phyloP scores from a whole-genome alignment of 106 monocot genomes.

The Iris macrosiphon region DNA sequence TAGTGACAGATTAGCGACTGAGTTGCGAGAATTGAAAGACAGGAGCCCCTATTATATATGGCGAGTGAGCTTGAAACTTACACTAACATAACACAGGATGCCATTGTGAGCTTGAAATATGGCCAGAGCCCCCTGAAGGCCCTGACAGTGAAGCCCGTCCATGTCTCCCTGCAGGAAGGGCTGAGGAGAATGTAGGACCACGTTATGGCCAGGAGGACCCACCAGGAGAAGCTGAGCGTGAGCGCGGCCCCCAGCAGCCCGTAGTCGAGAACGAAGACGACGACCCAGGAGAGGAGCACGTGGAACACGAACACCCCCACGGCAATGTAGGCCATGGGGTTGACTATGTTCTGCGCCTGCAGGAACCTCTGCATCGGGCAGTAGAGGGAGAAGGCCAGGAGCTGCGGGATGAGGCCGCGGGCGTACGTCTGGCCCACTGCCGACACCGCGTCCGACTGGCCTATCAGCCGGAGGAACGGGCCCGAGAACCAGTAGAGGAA shows the following conservation, averaged over 20 bases:
- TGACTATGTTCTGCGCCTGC: constrained; percentile 80
- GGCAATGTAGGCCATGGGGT: constrained; percentile 49
- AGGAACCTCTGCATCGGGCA: constrained; percentile 73
- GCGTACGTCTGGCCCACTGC: constrained; percentile 30
- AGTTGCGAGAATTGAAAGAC: too few relatives aligned
- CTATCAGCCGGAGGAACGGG: constrained; percentile 38
- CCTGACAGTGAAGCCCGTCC: constrained; percentile 54
- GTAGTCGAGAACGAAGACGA: constrained; percentile 25
- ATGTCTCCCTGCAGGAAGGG: constrained; percentile 42
- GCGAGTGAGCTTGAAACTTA: too few relatives aligned
- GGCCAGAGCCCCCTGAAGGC: constrained; percentile 60
- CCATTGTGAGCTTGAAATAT: constrained; percentile 53
- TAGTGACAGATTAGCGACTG: too few relatives aligned
- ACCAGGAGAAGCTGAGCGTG: constrained; percentile 65
- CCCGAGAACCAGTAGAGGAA: constrained; percentile 58
- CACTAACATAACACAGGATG: constrained; percentile 75
- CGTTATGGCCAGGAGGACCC: constrained; percentile 35
- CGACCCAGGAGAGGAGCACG: constrained; percentile 41
- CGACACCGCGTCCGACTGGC: constrained; percentile 23
- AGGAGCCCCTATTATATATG: too few relatives aligned
- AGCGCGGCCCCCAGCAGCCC: constrained; percentile 58
- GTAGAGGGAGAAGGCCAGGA: constrained; percentile 63
- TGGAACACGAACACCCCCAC: constrained; percentile 38
- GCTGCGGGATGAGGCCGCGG: constrained; percentile 56
- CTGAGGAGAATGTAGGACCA: constrained; percentile 38